phyloP scores from a whole-genome alignment of 2,329 filamentous ascomycete species.

The Annulohypoxylon truncatum region DNA sequence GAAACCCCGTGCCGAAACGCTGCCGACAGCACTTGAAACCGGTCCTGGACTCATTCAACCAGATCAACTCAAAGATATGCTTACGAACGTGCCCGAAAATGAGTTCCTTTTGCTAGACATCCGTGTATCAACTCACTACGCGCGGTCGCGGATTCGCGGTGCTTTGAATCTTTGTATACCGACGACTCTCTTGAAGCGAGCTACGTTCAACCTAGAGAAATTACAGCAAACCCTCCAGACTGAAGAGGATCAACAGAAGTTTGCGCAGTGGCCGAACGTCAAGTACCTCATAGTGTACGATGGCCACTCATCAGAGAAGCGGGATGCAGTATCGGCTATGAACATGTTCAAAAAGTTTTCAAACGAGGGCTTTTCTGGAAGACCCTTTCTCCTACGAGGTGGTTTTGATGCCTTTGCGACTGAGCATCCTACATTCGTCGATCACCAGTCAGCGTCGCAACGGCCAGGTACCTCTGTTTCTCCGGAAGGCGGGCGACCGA shows the following conservation, averaged over 20 bases:
- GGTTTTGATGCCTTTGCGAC: constrained; percentile 82
- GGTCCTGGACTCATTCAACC: constrained; percentile 65
- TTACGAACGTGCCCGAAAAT: constrained; percentile 56
- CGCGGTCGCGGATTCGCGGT: constrained; percentile 77
- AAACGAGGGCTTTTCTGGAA: constrained; percentile 82
- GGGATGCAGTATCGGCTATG: constrained; percentile 82
- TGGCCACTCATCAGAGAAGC: constrained; percentile 76
- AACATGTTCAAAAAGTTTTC: constrained; percentile 96
- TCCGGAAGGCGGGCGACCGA: constrained; percentile 58
- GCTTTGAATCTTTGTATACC: constrained; percentile 95
- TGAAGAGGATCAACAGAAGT: constrained; percentile 75
- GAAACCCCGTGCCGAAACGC: constrained; percentile 60
- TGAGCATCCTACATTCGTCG: constrained; percentile 73
- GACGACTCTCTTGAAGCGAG: constrained; percentile 89
- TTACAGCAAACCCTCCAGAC: constrained; percentile 87
- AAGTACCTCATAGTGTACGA: constrained; percentile 91
- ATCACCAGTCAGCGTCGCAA: constrained; percentile 61
- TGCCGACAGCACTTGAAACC: constrained; percentile 62
- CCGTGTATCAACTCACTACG: constrained; percentile 85
- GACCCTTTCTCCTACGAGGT: constrained; percentile 79
- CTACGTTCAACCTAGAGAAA: constrained; percentile 90
- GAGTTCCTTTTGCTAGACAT: constrained; percentile 82
- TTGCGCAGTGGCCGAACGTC: constrained; percentile 79
- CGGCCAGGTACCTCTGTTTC: constrained; percentile 61
- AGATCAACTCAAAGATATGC: constrained; percentile 65